Base-by-base conservation (phyloP, 2,329 filamentous ascomycete genomes). In the Calonectria ilicicola region DNA sequence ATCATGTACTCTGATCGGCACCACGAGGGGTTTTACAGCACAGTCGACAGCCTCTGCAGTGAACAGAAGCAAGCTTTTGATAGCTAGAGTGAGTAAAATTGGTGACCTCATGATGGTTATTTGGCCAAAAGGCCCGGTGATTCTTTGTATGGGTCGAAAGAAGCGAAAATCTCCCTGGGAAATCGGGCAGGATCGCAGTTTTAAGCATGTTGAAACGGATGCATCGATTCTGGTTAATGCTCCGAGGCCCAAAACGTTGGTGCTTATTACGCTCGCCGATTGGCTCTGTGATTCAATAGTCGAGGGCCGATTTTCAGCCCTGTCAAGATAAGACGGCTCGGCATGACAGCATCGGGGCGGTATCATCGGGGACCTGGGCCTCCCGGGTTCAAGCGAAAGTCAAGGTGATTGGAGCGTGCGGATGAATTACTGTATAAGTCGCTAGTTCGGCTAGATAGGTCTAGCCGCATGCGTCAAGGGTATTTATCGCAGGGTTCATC, bases 11-110 rank as follows among this genome's bases (percentile, higher is more conserved):
- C 64, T 51, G 8, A 71, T 40, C 4, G 64, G 69, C 0, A 71
- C 35, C 21, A 67, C 46, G 8, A 71, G 44, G 12, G 69, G 69
- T 56, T 53, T 53, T 26, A 63, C 56, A 10, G 53, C 26, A 19
- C 69, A 71, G 32, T 71, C 62, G 9, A 44, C 42, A 17, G 63
- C 69, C 5, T 7, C 7, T 8, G 17, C 23, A 19, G 17, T 12
- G 1, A 64, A 23, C 14, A 63, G 42, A 4, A 71, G 27, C 9
- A 51, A 19, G 46, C 53, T 17, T 10, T 47, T 40, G 23, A 67
- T 14, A 17, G 44, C 53, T 51, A 71, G 27, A n/a, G 23, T 14
- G 5, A 38, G 49, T 17, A 56, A 19, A 12, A 71, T 42, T 2
- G 64, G 38, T 4, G 56, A 14, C 32, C 40, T 60, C 32, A 60